phyloP scores from a whole-genome alignment of 345 rosid species.

The Nephelium lappaceum region DNA sequence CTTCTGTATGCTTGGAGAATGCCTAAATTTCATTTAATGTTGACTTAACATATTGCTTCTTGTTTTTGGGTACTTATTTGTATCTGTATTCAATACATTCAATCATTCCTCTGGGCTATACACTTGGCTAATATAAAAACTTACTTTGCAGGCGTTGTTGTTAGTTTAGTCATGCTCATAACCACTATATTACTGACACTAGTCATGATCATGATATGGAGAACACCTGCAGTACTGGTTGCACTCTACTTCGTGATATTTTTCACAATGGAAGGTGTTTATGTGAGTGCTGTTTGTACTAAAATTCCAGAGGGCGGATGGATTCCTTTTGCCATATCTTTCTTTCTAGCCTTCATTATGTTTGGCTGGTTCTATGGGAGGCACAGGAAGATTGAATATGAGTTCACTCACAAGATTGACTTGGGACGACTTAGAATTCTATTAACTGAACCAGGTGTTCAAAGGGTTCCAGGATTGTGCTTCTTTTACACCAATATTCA shows the following conservation, averaged over 20 bases:
- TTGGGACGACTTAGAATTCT: constrained; percentile 56
- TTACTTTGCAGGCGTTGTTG: constrained; percentile 67
- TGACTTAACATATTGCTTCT: neutral
- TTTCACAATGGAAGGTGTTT: constrained; percentile 76
- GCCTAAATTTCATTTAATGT: neutral
- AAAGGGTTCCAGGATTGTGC: constrained; percentile 78
- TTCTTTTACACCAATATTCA: constrained; percentile 87
- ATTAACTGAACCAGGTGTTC: constrained; percentile 64
- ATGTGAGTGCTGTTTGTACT: constrained; percentile 73
- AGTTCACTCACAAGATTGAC: constrained; percentile 65
- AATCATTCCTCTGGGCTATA: neutral
- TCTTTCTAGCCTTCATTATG: constrained; percentile 77
- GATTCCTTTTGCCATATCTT: constrained; percentile 86
- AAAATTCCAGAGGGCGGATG: constrained; percentile 86
- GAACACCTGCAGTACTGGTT: constrained; percentile 60
- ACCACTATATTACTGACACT: constrained; percentile 70
- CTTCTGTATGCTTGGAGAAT: neutral
- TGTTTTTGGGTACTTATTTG: neutral
- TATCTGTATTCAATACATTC: neutral
- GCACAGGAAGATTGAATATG: constrained; percentile 74
- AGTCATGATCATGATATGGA: constrained; percentile 91
- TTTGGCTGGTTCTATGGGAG: constrained; percentile 92
- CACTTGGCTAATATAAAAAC: constrained; percentile 3
- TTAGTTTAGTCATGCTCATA: constrained; percentile 86
- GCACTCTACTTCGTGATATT: constrained; percentile 65